Evolutionary conservation across 1,139 yeast genomes (phyloP).

Genomic region (Lipomyces yarrowii): DNA sequence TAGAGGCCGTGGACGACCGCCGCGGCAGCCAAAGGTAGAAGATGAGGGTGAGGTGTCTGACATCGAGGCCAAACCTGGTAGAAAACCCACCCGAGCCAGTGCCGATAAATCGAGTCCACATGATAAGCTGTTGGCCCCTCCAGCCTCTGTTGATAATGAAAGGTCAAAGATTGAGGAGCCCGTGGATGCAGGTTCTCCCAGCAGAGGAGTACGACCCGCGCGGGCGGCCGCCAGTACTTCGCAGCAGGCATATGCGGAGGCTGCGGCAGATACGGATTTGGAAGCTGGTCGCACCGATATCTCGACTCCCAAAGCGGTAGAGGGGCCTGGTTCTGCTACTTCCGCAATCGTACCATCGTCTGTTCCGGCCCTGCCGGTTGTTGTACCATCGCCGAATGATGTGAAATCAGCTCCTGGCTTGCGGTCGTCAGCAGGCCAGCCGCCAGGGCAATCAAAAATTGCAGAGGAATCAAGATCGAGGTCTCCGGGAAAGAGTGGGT

Average conservation of each 20-base stretch:
- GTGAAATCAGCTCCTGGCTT: background rate
- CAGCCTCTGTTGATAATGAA: conserved; percentile 1
- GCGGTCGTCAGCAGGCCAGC: conserved; percentile 5
- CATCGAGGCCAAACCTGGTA: background rate
- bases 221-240: background rate
- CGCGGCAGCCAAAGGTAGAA: conserved; percentile 35
- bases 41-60: conserved; percentile 8
- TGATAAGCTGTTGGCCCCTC: background rate
- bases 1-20: conserved; percentile 40
- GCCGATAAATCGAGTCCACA: background rate
- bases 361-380: conserved; percentile 22
- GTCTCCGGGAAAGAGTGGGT: conserved; percentile 26
- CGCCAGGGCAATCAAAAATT: conserved; percentile 10
- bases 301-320: background rate
- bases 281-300: background rate
- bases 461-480: conserved; percentile 30
- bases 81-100: conserved; percentile 1
- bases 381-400: conserved; percentile 16
- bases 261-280: background rate
- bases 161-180: background rate
- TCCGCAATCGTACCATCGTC: conserved; percentile 16
- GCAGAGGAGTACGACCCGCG: background rate
- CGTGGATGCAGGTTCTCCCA: background rate
- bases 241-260: background rate
- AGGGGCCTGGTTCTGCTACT: background rate